These are phyloP conservation scores for Cryptococcus jaspeensis DNA, from an alignment of 1,284 basidiomycete species.

Conservation along the genomic window DNA sequence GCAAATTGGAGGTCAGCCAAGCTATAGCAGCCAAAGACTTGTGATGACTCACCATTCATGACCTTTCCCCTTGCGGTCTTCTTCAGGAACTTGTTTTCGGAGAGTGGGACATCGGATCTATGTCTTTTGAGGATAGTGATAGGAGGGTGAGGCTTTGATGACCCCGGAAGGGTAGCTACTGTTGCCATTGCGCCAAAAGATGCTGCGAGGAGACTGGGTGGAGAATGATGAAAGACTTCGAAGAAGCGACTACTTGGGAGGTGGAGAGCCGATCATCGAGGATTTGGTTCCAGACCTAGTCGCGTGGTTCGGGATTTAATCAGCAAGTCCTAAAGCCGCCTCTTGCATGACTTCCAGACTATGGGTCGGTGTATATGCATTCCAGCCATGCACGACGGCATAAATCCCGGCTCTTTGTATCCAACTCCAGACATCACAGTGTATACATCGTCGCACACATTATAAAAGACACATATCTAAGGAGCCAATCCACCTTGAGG, in stretches of 20 bases:
- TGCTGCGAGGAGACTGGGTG: neutral
- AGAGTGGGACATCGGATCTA: conserved; percentile 67
- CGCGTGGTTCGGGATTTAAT: too few relatives aligned
- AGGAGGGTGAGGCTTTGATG: conserved; percentile 32
- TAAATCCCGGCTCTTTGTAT: too few relatives aligned
- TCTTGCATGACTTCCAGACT: too few relatives aligned
- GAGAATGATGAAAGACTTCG: neutral
- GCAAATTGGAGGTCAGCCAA: neutral
- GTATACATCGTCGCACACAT: too few relatives aligned
- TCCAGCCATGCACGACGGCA: too few relatives aligned
- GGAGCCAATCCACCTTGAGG: too few relatives aligned
- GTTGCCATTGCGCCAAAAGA: conserved; percentile 16
- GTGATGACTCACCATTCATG: conserved; percentile 66
- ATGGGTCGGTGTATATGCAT: too few relatives aligned
- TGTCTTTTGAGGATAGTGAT: conserved; percentile 78
- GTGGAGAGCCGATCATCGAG: neutral
- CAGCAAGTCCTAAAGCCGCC: too few relatives aligned
- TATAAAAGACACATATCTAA: too few relatives aligned
- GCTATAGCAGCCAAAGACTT: neutral
- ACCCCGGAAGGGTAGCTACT: conserved; percentile 19
- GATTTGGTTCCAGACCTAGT: too few relatives aligned
- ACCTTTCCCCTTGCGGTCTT: conserved; percentile 95
- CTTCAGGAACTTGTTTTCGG: conserved; percentile 86
- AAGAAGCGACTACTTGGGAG: too few relatives aligned
- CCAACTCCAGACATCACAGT: too few relatives aligned